Percentiles rank a stretch among this genome's conserved stretches.
These are phyloP conservation scores for Zoysia japonica DNA, from an alignment of 176 grass and related monocot species.

Conservation along the genomic window DNA sequence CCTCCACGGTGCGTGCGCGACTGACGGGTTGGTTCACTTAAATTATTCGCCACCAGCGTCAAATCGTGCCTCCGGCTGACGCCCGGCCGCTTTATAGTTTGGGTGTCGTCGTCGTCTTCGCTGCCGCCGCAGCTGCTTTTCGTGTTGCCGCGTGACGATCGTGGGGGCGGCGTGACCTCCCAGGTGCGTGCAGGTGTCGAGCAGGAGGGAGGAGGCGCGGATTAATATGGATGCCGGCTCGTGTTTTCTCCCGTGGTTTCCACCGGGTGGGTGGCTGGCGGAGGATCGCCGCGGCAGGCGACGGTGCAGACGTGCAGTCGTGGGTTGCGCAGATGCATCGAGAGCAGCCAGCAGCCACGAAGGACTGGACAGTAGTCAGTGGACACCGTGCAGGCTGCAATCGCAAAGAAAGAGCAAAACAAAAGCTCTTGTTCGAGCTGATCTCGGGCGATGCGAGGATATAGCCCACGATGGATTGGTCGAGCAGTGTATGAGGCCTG, in stretches of 20 bases:
- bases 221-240: background rate
- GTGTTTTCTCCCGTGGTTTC: background rate
- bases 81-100: background rate
- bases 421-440: background rate
- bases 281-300: background rate
- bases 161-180: background rate
- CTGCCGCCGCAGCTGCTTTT: background rate
- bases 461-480: background rate
- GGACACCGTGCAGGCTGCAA: background rate
- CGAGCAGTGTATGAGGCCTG: background rate
- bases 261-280: no score
- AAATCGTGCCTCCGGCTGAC: constrained; percentile 26
- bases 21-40: background rate
- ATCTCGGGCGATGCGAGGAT: background rate
- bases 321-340: background rate
- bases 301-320: no score
- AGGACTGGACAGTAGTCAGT: no score
- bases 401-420: background rate
- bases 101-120: background rate
- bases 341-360: background rate
- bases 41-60: constrained; percentile 40
- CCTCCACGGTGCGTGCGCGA: background rate
- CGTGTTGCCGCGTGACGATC: constrained; percentile 30
- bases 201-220: no score
- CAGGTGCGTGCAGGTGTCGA: background rate